A percentile compares a stretch with the other conserved stretches of the same genome.
phyloP scores from a whole-genome alignment of 768 basidiomycete genomes.

The Trametes punicea region DNA sequence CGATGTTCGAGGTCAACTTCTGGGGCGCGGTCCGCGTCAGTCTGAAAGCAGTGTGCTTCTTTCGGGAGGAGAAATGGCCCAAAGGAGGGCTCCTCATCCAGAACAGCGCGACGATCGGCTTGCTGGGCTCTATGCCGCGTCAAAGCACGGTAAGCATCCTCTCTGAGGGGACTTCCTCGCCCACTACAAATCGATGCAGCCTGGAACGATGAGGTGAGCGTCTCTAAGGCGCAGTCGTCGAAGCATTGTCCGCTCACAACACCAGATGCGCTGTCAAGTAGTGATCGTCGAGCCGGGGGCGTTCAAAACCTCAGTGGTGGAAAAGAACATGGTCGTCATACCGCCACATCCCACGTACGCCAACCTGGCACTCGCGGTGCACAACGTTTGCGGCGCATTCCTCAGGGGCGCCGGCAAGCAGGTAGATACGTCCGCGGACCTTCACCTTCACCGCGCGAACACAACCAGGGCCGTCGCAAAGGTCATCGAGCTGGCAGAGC shows the following conservation, averaged over 20 bases:
- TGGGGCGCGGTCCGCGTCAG: slow-evolving; percentile 23
- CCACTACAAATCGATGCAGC: slow-evolving; percentile 41
- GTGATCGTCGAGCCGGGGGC: slow-evolving; percentile 22
- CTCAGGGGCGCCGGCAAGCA: neutral
- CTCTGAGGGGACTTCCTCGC: slow-evolving; percentile 24
- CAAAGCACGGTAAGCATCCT: slow-evolving; percentile 18
- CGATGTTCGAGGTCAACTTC: slow-evolving; percentile 36
- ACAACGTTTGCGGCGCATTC: neutral
- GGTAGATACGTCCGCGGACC: neutral
- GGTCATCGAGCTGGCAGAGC: slow-evolving; percentile 19
- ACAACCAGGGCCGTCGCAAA: slow-evolving; percentile 19
- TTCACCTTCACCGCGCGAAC: slow-evolving; percentile 14
- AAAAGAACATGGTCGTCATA: neutral
- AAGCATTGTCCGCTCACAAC: neutral
- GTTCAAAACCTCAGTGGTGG: slow-evolving; percentile 15
- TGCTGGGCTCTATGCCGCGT: slow-evolving; percentile 27
- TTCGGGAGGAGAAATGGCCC: slow-evolving; percentile 29
- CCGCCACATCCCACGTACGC: slow-evolving; percentile 20
- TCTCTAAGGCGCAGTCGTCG: neutral
- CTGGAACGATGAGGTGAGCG: slow-evolving; percentile 49
- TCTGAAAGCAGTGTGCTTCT: slow-evolving; percentile 27
- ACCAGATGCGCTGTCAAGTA: slow-evolving; percentile 7
- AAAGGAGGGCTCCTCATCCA: slow-evolving; percentile 37
- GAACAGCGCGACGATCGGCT: slow-evolving; percentile 33
- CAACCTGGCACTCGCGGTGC: neutral